phyloP scores from a whole-genome alignment of 2,329 filamentous ascomycete genomes.

The Magnaporthiopsis incrustans region DNA sequence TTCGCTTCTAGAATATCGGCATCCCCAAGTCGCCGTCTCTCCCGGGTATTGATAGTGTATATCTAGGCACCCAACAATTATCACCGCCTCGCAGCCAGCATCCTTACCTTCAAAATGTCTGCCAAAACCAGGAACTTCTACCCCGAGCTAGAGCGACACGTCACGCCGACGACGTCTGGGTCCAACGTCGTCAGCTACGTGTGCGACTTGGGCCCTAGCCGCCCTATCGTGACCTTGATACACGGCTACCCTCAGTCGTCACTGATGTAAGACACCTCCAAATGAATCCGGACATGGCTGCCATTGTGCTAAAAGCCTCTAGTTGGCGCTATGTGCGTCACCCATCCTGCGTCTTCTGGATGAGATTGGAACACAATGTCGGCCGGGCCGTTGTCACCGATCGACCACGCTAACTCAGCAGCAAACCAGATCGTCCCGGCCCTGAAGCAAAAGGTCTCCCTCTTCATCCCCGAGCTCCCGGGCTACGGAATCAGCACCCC shows the following conservation, averaged over 20 bases:
- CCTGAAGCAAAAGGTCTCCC: constrained; percentile 28
- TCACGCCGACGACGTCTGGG: constrained; percentile 15
- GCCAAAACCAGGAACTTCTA: constrained; percentile 14
- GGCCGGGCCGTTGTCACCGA: background rate
- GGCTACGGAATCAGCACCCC: constrained; percentile 36
- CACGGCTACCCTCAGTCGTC: constrained; percentile 38
- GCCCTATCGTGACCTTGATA: constrained; percentile 30
- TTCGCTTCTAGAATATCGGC: too few relatives aligned
- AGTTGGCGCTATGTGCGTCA: constrained; percentile 20
- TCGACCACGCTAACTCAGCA: too few relatives aligned
- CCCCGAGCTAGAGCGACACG: constrained; percentile 14
- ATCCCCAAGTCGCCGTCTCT: too few relatives aligned
- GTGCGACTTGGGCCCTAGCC: constrained; percentile 14
- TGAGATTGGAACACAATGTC: background rate
- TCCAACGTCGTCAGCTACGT: constrained; percentile 17
- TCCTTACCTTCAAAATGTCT: constrained; percentile 2
- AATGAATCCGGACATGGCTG: background rate
- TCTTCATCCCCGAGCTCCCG: constrained; percentile 38
- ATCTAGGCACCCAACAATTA: too few relatives aligned
- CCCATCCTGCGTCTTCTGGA: background rate
- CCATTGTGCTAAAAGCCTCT: too few relatives aligned
- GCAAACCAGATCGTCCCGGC: constrained; percentile 25
- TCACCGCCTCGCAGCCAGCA: too few relatives aligned
- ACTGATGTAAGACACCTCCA: constrained; percentile 12
- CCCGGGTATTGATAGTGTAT: too few relatives aligned